Percentiles rank a stretch among this genome's conserved stretches.
Conservation (phyloP, 495 filamentous ascomycete species). For the Tetracladium setigerum region DNA sequence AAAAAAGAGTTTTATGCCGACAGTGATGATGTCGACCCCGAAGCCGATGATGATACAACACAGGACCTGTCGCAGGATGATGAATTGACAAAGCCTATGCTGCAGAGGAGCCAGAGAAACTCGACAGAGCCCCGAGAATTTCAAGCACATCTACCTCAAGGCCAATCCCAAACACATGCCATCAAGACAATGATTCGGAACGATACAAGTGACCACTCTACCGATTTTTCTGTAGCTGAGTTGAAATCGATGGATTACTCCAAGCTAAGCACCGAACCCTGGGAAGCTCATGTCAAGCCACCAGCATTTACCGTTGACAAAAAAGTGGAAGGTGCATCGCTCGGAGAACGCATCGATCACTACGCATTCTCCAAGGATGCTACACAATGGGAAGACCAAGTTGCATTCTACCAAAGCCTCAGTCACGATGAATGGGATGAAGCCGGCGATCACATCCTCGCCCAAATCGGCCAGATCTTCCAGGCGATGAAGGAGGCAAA, state of each 20-base stretch:
- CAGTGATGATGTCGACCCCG: no score
- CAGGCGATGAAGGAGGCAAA: constrained; percentile 55
- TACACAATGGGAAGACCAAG: constrained; percentile 27
- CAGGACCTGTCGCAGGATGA: no score
- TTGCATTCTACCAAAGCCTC: constrained; percentile 56
- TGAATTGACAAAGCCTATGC: no score
- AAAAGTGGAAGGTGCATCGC: constrained; percentile 2
- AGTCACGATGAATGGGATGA: constrained; percentile 71
- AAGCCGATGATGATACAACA: no score
- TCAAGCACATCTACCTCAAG: no score
- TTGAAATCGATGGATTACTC: constrained; percentile 46
- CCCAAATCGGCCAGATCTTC: constrained; percentile 57
- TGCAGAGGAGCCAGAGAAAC: no score
- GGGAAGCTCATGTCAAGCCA: constrained; percentile 41
- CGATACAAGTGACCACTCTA: no score
- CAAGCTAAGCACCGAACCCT: constrained; percentile 43
- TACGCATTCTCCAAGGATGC: constrained; percentile 14
- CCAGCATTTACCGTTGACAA: background rate
- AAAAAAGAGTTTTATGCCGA: no score
- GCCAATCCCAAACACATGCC: no score
- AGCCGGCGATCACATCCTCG: constrained; percentile 72
- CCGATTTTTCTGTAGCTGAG: no score
- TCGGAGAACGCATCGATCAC: constrained; percentile 37
- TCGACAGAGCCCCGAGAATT: no score
- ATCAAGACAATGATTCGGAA: no score